Evolutionary conservation across 1,139 yeast genomes (phyloP).

Genomic region (Torulaspora pretoriensis): DNA sequence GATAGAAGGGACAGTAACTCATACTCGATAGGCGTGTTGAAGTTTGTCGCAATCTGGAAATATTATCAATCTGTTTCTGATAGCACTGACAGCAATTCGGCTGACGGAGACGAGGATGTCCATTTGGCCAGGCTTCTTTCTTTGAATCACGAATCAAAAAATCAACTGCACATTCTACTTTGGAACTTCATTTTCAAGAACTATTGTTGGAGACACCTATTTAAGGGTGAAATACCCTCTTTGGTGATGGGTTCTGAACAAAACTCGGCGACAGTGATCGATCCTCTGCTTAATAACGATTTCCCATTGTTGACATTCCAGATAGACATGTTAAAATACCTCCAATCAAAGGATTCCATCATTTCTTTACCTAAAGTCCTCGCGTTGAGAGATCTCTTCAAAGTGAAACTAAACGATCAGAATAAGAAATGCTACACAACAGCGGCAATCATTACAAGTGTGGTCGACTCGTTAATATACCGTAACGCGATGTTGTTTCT

Average conservation of each 20-base stretch:
- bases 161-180: slow-evolving; percentile 20
- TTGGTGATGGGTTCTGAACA: slow-evolving; percentile 18
- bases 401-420: slow-evolving; percentile 21
- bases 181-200: slow-evolving; percentile 33
- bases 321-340: slow-evolving; percentile 26
- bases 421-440: slow-evolving; percentile 25
- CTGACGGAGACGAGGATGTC: slow-evolving; percentile 31
- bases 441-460: slow-evolving; percentile 25
- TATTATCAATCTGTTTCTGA: slow-evolving; percentile 23
- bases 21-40: slow-evolving; percentile 20
- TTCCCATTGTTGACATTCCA: slow-evolving; percentile 22
- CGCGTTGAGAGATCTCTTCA: slow-evolving; percentile 20
- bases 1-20: slow-evolving; percentile 18
- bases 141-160: slow-evolving; percentile 27
- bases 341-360: slow-evolving; percentile 27
- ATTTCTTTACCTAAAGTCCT: slow-evolving; percentile 25
- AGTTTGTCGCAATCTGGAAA: slow-evolving; percentile 26
- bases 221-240: slow-evolving; percentile 30
- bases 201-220: slow-evolving; percentile 32
- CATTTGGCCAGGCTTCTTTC: slow-evolving; percentile 26
- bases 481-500: slow-evolving; percentile 27
- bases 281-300: slow-evolving; percentile 27
- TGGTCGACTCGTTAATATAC: slow-evolving; percentile 30
- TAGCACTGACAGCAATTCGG: slow-evolving; percentile 14
- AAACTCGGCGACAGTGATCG: slow-evolving; percentile 27